phyloP scores from a whole-genome alignment of 176 grass and related monocot species.

The Ensete glaucum region DNA sequence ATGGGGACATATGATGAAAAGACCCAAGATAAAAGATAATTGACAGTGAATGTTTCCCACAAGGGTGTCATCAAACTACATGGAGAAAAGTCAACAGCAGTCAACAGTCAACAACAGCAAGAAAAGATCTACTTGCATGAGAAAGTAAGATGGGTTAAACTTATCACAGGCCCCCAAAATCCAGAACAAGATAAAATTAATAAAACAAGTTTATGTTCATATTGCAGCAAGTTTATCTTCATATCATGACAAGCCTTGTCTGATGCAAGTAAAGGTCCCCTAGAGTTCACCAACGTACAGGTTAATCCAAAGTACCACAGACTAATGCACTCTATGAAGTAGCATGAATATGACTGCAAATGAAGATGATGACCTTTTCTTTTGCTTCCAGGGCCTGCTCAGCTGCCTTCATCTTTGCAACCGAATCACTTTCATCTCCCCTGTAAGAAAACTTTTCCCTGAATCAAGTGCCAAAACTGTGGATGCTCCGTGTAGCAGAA shows the following conservation, averaged over 20 bases:
- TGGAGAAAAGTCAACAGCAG: not conserved
- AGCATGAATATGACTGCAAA: not conserved
- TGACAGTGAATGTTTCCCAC: not conserved
- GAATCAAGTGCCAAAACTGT: not conserved
- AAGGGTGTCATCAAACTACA: not conserved
- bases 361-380: constrained; percentile 60
- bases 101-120: not conserved
- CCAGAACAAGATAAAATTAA: too few relatives aligned
- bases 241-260: not conserved
- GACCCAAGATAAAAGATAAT: not conserved
- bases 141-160: not conserved
- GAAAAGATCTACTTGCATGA: not conserved
- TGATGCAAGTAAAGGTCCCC: not conserved
- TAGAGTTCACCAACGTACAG: not conserved
- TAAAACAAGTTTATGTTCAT: not conserved
- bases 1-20: too few relatives aligned
- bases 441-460: constrained; percentile 22
- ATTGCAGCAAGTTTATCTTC: not conserved
- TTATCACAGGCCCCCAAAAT: too few relatives aligned
- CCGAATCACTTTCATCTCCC: constrained; percentile 42
- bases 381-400: constrained; percentile 67
- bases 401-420: constrained; percentile 56
- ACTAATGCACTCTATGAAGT: not conserved
- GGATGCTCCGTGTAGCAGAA: not conserved
- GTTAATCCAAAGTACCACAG: not conserved